Conservation (phyloP, 225 moss, liverwort and hornwort genomes). For the Pseudisothecium myosuroides region DNA sequence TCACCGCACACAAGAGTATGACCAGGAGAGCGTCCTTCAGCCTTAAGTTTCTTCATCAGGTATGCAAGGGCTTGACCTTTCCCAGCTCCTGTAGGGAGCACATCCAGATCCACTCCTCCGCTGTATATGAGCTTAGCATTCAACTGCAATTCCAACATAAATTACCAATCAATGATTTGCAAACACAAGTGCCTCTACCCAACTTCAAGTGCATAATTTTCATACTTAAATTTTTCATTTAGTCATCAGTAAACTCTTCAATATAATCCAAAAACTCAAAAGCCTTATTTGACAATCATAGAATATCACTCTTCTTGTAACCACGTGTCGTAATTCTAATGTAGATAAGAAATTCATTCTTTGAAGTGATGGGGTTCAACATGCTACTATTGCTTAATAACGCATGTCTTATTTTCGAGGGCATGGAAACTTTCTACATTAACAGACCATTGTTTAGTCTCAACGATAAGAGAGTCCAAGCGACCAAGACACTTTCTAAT, state of each 20-base stretch:
- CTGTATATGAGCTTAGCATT: constrained; percentile 84
- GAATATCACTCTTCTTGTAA: not conserved
- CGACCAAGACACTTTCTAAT: not conserved
- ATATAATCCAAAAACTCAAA: not conserved
- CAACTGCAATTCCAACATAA: constrained; percentile 33
- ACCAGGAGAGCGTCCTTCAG: constrained; percentile 53
- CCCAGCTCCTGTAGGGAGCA: constrained; percentile 83
- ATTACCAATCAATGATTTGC: not conserved
- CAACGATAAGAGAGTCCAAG: not conserved
- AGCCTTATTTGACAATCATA: not conserved
- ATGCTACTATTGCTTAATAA: too few species aligned
- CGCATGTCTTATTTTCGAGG: not conserved
- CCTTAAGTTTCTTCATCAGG: constrained; percentile 61
- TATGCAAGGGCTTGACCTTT: constrained; percentile 96
- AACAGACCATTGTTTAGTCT: not conserved
- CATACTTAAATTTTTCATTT: not conserved
- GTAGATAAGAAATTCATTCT: not conserved
- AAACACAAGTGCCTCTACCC: not conserved
- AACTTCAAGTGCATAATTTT: not conserved
- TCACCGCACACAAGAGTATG: constrained; percentile 94
- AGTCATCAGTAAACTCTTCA: not conserved
- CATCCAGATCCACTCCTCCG: constrained; percentile 86
- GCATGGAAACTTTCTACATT: not conserved
- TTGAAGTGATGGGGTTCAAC: not conserved
- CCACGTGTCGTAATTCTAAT: not conserved